Conservation (phyloP, 2,329 filamentous ascomycete species). For the Penicillium sp. region DNA sequence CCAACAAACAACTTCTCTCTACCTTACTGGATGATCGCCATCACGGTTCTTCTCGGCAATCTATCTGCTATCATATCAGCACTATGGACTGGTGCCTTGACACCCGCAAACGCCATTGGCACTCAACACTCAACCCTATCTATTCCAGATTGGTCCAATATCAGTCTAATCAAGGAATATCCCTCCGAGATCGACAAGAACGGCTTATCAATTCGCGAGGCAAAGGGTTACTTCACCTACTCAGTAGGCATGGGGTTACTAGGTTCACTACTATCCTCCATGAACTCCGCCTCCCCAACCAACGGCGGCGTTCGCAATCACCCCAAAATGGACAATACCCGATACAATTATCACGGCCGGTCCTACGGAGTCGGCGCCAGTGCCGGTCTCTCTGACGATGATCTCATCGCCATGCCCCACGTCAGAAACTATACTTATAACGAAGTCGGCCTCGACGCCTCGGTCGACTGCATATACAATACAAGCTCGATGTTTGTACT, state of each 20-base stretch:
- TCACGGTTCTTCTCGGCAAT: neutral
- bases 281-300: constrained; percentile 1
- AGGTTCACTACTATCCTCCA: neutral
- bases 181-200: constrained; percentile 3
- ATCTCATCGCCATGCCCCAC: neutral
- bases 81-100: constrained; percentile 7
- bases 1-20: neutral
- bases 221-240: constrained; percentile 5
- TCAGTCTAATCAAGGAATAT: constrained; percentile 5
- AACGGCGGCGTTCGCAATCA: neutral
- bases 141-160: constrained; percentile 6
- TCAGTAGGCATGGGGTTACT: constrained; percentile 4
- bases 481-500: neutral
- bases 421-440: constrained; percentile 4
- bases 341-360: constrained; percentile 6
- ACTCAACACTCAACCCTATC: neutral
- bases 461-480: constrained; percentile 2
- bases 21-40: constrained; percentile 1
- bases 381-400: neutral
- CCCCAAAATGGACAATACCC: constrained; percentile 4
- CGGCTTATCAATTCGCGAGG: neutral
- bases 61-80: constrained; percentile 2
- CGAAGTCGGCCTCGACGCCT: neutral
- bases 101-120: neutral
- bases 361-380: constrained; percentile 5